Conservation (phyloP, 2,329 filamentous ascomycete genomes). For the Nemania abortiva region DNA sequence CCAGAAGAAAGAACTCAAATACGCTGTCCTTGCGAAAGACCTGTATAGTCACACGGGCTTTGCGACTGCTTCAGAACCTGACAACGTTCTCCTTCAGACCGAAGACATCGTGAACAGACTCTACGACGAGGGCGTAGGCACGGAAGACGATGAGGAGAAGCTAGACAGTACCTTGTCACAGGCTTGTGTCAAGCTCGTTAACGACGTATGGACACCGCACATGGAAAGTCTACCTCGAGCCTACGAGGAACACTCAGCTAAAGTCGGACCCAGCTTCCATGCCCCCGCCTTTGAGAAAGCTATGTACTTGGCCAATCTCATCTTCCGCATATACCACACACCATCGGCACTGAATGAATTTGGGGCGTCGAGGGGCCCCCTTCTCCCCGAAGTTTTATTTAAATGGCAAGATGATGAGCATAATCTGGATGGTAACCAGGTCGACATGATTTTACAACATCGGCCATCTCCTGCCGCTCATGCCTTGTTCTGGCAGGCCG, state of each 20-base stretch:
- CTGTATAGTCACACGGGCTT: slow-evolving; percentile 70
- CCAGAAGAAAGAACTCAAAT: slow-evolving; percentile 68
- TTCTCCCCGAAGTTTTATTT: slow-evolving; percentile 82
- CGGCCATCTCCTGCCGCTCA: slow-evolving; percentile 82
- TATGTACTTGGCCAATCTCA: slow-evolving; percentile 79
- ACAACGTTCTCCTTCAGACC: slow-evolving; percentile 78
- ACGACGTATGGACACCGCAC: slow-evolving; percentile 67
- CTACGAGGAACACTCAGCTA: slow-evolving; percentile 67
- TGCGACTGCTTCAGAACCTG: slow-evolving; percentile 74
- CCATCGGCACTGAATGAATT: slow-evolving; percentile 57
- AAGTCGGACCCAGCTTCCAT: slow-evolving; percentile 73
- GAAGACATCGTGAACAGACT: slow-evolving; percentile 77
- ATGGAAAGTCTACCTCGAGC: slow-evolving; percentile 61
- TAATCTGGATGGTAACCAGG: slow-evolving; percentile 75
- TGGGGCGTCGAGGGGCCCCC: slow-evolving; percentile 56
- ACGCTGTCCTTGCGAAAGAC: slow-evolving; percentile 78
- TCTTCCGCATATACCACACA: slow-evolving; percentile 82
- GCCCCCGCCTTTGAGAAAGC: slow-evolving; percentile 79
- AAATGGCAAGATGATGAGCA: slow-evolving; percentile 85
- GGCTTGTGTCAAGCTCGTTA: slow-evolving; percentile 63
- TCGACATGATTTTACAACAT: slow-evolving; percentile 71
- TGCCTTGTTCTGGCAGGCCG: slow-evolving; percentile 83
- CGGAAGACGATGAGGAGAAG: slow-evolving; percentile 66
- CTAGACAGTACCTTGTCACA: slow-evolving; percentile 68
- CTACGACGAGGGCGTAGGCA: slow-evolving; percentile 71